Evolutionary conservation across 176 grass and related monocot genomes (phyloP), one percentile per base, ranked within the genome.

Genomic region (Oryza rufipogon): DNA sequence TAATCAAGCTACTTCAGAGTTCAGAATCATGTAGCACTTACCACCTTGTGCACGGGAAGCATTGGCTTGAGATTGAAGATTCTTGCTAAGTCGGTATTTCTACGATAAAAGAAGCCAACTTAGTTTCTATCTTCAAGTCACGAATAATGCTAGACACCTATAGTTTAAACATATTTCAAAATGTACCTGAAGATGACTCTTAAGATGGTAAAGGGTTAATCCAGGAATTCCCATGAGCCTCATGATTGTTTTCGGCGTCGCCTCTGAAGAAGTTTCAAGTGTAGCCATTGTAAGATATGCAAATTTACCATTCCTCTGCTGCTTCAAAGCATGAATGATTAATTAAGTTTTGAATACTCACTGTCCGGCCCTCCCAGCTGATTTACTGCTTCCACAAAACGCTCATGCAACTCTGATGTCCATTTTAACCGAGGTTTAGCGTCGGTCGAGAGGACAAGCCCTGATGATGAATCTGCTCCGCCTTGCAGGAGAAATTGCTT

Each of bases 161-260:
- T 3, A 81, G 72, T 60, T 11, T 63, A 63, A 61, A 61, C 3
- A 63, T 11, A 0, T 22, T 23, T 63, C 0, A 63, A 10, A 23
- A 77, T 73, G 78, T 89, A 95, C 95, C 92, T 98, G 95, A 86
- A 98, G 92, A 83, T 98, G 95, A 13, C 95, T 98, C 85, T 98
- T 98, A 14, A 98, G 95, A 87, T 98, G 95, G 78, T 98, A 98
- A 17, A 98, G 70, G 69, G 95, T 98, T 70, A 98, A 68, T 70
- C 92, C 95, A 51, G 95, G 87, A 87, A 98, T 93, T 33, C 95
- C 95, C 95, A 98, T 95, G 22, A 93, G 82, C 75, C 80, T 91
- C 92, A 95, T 98, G 84, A 98, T 90, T 49, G 95, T 84, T 84
- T 98, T 98, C 0, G 95, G 95, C 16, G 95, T 98, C 66, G 95